phyloP scores from a whole-genome alignment of 768 basidiomycete genomes.

The Lactarius sp. region DNA sequence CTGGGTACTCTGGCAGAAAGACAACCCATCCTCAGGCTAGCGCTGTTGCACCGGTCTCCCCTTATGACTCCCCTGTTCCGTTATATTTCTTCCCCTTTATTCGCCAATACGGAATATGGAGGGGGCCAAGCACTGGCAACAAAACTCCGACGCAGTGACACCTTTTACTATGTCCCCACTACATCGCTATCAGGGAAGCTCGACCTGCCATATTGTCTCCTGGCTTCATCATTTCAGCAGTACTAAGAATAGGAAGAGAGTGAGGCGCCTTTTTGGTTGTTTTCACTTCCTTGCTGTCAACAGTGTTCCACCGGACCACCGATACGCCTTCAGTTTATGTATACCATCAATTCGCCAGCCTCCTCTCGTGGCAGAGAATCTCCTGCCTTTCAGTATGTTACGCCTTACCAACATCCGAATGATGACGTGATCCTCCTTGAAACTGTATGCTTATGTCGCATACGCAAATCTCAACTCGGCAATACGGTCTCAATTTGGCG shows the following conservation, averaged over 20 bases:
- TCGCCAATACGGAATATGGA: background rate
- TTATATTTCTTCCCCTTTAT: background rate
- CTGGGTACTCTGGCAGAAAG: background rate
- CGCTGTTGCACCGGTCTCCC: background rate
- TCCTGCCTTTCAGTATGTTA: background rate
- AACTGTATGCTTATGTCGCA: conserved; percentile 3
- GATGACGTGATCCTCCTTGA: background rate
- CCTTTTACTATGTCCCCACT: background rate
- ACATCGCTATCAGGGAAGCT: background rate
- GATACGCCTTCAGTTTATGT: background rate
- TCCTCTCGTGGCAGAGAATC: background rate
- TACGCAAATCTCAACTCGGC: background rate
- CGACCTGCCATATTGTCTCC: background rate
- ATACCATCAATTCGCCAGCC: background rate
- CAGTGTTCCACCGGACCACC: background rate
- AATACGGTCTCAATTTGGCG: conserved; percentile 7
- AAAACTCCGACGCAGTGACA: background rate
- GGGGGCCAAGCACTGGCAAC: background rate
- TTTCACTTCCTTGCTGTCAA: background rate
- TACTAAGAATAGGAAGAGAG: too few relatives aligned
- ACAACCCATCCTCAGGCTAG: background rate
- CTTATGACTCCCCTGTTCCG: background rate
- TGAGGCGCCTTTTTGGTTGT: background rate
- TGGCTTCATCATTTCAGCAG: background rate
- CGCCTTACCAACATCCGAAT: background rate